phyloP scores from a whole-genome alignment of 1,284 basidiomycete genomes.

The Trametes sp. region DNA sequence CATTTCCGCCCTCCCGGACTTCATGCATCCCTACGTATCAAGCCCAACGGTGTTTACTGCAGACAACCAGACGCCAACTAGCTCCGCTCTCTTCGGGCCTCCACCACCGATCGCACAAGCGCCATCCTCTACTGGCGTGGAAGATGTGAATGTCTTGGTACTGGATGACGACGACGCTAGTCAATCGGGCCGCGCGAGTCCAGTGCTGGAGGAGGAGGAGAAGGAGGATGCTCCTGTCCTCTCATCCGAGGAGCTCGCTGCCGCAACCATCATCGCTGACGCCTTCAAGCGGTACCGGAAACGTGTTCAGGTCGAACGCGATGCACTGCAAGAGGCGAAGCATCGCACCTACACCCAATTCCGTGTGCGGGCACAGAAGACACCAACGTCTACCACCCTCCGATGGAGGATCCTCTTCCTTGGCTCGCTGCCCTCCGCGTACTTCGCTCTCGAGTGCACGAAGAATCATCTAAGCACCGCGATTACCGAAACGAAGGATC shows the following conservation, averaged over 20 bases:
- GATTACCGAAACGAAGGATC: conserved; percentile 46
- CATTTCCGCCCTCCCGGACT: conserved; percentile 6
- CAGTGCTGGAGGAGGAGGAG: not conserved
- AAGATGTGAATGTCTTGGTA: not conserved
- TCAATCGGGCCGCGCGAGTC: not conserved
- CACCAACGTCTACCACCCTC: conserved; percentile 42
- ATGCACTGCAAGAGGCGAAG: conserved; percentile 11
- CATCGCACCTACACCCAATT: conserved; percentile 36
- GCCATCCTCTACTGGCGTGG: not conserved
- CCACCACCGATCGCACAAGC: not conserved
- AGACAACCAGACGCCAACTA: not conserved
- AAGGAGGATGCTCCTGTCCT: not conserved
- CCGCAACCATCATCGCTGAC: conserved; percentile 32
- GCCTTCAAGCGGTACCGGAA: conserved; percentile 41
- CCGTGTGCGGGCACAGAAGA: conserved; percentile 38
- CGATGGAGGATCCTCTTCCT: conserved; percentile 56
- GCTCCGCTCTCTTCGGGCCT: not conserved
- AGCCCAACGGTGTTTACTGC: not conserved
- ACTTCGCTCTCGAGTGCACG: conserved; percentile 52
- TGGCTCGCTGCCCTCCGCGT: conserved; percentile 55
- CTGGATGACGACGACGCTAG: not conserved
- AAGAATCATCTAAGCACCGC: conserved; percentile 33
- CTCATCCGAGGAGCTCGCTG: not conserved
- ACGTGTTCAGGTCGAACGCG: conserved; percentile 22
- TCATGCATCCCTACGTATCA: not conserved